Base-by-base conservation (phyloP, 176 grass and related monocot species). In the Musa acuminata region DNA sequence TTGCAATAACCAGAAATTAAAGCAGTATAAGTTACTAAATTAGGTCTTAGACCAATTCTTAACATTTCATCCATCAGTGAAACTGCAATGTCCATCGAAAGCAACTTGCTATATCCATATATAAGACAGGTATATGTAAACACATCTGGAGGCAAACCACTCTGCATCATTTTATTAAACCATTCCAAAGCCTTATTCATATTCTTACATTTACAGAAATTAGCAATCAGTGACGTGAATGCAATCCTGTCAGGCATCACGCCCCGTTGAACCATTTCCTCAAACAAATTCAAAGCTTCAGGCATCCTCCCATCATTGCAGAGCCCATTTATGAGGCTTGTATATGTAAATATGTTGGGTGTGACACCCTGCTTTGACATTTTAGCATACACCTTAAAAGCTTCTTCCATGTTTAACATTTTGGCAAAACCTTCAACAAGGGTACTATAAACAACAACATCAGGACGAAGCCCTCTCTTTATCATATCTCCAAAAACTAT, bases 71-170 rank as follows among this genome's bases (percentile, higher is more conserved):
- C 49, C 85, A 96, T 80, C 63, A 88, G 83, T 52, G 8, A 29
- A 23, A 51, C 24, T 9, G 85, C 81, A 43, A 52, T 72, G 84
- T 87, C 84, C 92, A 96, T 91, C 48, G 60, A 67, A 80, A 50
- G 74, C 55, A 89, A 69, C 81, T 89, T 89, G 64, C 81, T 74
- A n/a, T 59, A 96, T 23, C 88, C 86, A 78, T 67, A 62, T 86
- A 91, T 87, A 68, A 91, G 78, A 82, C 86, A 86, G 48, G 86
- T 87, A 67, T 89, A 91, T 49, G 85, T 70, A 89, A 88, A 91
- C 77, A 80, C 49, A 85, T 95, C 91, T 66, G 83, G 79, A 9
- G 8, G 22, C 58, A 85, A 60, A 55, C 81, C 81, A 13, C 1
- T 59, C 52, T 74, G 72, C 14, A 35, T 53, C 72, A 74, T 74